Base-by-base conservation (phyloP, 2,329 filamentous ascomycete species). In the Colletotrichum lindemuthianum region DNA sequence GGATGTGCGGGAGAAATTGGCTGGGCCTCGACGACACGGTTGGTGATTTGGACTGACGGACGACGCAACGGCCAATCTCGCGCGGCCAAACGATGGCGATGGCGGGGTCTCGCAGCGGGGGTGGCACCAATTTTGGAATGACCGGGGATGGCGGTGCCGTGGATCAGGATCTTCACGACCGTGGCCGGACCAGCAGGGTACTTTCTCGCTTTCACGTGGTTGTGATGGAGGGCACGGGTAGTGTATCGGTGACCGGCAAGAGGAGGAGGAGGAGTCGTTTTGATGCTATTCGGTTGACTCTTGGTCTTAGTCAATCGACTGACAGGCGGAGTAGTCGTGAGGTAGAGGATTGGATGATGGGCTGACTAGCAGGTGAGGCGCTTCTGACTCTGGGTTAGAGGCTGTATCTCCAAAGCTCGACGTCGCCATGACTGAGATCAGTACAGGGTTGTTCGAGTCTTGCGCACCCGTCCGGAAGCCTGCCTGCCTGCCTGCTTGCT, bases 121-220 rank as follows among this genome's bases (percentile, higher is more conserved):
- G 63, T 65, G 63, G 63, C 63, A 65, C 63, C 51, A 65, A 65
- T 65, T 40, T 57, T 41, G 58, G 37, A 44, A 48, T 51, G 61
- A 65, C 61, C 61, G 58, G 61, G 61, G 61, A 65, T 65, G 45
- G 63, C 63, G 63, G 63, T 65, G 63, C 63, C 58, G 58, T 65
- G 61, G 61, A 52, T 50, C 36, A 51, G 43, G 61, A 65, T 65
- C 61, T 57, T 65, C 61, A 56, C 36, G 40, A 52, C 39, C 16
- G 50, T 12, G 51, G 40, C 56, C 61, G 58, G 51, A 40, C 58
- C 58, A 58, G 52, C 58, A 65, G 47, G 58, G 61, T 49, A 43
- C 40, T 50, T 33, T 56, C 33, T 48, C 12, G 52, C 48, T 43
- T 49, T 63, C 60, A 63, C 60, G 48, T 53, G 60, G 60, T 50